phyloP scores from a whole-genome alignment of 2,329 filamentous ascomycete species.

The Parastagonospora nodorum region DNA sequence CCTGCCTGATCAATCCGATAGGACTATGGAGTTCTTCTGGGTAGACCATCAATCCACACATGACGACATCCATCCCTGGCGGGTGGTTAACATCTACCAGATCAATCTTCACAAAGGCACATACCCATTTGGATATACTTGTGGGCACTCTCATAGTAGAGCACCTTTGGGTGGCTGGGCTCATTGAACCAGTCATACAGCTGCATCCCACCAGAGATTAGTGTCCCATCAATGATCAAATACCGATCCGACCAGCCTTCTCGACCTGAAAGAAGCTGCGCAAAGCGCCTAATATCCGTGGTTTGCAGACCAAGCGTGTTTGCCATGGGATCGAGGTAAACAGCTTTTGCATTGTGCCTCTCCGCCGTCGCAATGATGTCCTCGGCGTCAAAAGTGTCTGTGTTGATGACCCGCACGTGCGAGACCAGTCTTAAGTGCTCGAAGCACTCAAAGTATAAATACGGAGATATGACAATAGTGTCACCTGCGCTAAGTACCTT shows the following conservation, averaged over 20 bases:
- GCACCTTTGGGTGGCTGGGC: background rate
- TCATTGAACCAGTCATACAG: slow-evolving; percentile 8
- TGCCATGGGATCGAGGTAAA: slow-evolving; percentile 7
- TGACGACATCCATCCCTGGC: background rate
- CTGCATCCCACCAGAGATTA: slow-evolving; percentile 5
- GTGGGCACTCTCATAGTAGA: slow-evolving; percentile 9
- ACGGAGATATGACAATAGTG: slow-evolving; percentile 2
- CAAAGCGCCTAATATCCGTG: slow-evolving; percentile 5
- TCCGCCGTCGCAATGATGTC: slow-evolving; percentile 4
- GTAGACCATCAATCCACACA: slow-evolving; percentile 3
- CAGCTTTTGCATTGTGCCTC: slow-evolving; percentile 1
- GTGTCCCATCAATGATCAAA: slow-evolving; percentile 7
- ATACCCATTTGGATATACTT: slow-evolving; percentile 8
- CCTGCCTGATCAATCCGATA: slow-evolving; percentile 1
- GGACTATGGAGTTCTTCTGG: background rate
- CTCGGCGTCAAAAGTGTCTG: slow-evolving; percentile 5
- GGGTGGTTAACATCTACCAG: too few species aligned
- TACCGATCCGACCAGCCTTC: slow-evolving; percentile 1
- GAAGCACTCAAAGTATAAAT: slow-evolving; percentile 7
- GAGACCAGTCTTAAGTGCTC: background rate
- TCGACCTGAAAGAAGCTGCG: background rate
- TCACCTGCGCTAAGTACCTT: background rate
- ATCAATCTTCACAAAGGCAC: too few species aligned
- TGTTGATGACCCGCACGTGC: background rate
- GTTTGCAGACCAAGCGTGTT: slow-evolving; percentile 3